Percentiles rank a stretch among this genome's conserved stretches.
Evolutionary conservation across 345 rosid species (phyloP).

Genomic region (Linum tenue): DNA sequence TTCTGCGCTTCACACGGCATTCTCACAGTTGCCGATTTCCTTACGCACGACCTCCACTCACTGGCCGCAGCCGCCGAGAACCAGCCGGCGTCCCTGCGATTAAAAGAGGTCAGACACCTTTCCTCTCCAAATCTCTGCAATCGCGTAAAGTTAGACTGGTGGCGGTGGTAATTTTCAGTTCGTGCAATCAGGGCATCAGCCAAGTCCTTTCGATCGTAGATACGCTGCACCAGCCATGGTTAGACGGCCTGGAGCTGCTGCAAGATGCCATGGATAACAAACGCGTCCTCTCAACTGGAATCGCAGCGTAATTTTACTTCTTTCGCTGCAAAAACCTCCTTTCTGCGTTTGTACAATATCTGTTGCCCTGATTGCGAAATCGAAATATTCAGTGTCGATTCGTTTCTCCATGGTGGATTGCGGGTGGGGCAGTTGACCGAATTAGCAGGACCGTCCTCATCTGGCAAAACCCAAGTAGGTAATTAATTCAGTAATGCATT

Average conservation of each 20-base stretch:
- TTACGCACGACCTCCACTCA: constrained; percentile 27
- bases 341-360: constrained; percentile 11
- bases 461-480: constrained; percentile 86
- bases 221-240: constrained; percentile 41
- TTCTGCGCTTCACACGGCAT: constrained; percentile 59
- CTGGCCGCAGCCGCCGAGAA: constrained; percentile 42
- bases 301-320: constrained; percentile 11
- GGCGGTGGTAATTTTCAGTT: neutral
- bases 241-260: constrained; percentile 48
- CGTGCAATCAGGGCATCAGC: constrained; percentile 36
- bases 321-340: constrained; percentile 19
- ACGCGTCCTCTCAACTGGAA: constrained; percentile 48
- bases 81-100: constrained; percentile 26
- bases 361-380: constrained; percentile 46
- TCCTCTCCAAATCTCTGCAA: neutral
- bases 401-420: constrained; percentile 59
- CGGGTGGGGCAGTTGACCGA: constrained; percentile 62
- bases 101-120: constrained; percentile 42
- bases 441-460: constrained; percentile 75
- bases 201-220: constrained; percentile 41
- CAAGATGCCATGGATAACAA: constrained; percentile 41
- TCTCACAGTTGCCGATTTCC: constrained; percentile 31
- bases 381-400: constrained; percentile 63
- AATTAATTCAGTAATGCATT: neutral
- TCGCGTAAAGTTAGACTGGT: neutral